Conservation (phyloP, 1,284 basidiomycete species). For the Gymnopus androsaceus region DNA sequence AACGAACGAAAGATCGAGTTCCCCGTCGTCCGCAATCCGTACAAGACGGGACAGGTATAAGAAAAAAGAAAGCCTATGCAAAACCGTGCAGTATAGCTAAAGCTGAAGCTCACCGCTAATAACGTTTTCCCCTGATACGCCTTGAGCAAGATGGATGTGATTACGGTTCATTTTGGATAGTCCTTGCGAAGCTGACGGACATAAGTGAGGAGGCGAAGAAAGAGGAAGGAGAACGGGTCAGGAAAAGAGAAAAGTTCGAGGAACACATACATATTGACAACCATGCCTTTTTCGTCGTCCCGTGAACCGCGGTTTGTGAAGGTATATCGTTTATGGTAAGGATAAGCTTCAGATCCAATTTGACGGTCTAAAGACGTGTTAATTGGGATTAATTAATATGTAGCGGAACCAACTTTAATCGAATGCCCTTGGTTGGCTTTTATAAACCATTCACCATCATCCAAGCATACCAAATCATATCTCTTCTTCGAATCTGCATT, state of each 20-base stretch:
- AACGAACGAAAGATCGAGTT: background rate
- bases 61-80: background rate
- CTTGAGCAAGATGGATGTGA: slow-evolving; percentile 87
- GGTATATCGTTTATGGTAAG: slow-evolving; percentile 63
- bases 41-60: background rate
- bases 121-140: slow-evolving; percentile 60
- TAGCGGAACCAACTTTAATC: slow-evolving; percentile 55
- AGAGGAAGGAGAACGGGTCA: background rate
- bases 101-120: slow-evolving; percentile 63
- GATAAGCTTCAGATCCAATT: slow-evolving; percentile 71
- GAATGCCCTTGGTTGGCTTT: slow-evolving; percentile 95
- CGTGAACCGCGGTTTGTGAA: slow-evolving; percentile 70
- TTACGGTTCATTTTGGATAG: slow-evolving; percentile 85
- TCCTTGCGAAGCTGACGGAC: slow-evolving; percentile 58
- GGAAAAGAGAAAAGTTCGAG: background rate
- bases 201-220: background rate
- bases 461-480: slow-evolving; percentile 69
- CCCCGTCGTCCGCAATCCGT: background rate
- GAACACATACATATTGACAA: slow-evolving; percentile 57
- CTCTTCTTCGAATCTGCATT: slow-evolving; percentile 76
- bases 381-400: background rate
- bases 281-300: slow-evolving; percentile 73
- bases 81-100: background rate
- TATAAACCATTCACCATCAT: slow-evolving; percentile 74
- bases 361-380: slow-evolving; percentile 50